Base-by-base conservation (phyloP, 2,329 filamentous ascomycete genomes). In the Epichloe uncinata region DNA sequence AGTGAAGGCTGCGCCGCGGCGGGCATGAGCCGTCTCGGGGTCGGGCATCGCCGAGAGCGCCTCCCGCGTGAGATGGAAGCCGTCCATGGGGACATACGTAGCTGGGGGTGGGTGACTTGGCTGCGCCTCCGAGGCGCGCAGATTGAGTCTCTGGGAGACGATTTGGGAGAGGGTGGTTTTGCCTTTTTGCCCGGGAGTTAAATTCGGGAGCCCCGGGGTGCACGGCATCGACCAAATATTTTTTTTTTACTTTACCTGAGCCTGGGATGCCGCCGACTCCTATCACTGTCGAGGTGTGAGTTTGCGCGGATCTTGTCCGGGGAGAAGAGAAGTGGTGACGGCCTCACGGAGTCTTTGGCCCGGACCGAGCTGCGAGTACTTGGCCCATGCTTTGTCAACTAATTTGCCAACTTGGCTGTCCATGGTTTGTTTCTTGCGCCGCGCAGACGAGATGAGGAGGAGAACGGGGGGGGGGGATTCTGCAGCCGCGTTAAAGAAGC, bases 1-100 rank as follows among this genome's bases (percentile, higher is more conserved):
- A n/a, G 93, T 98, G 69, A 95, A 97, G 13, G 85, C 87, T 34
- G 93, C 93, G 18, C 93, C 93, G 56, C 93, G 81, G 3, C 90
- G 83, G 37, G 83, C 85, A 60, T 88, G 84, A 0, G 91, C 91
- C 4, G 75, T 75, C 0, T 61, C 69, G 0, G 91, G 85, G 62
- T 96, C 82, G 1, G 88, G 82, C 78, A 97, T 84, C 36, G 84
- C 80, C 37, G 83, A 82, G 3, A 98, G 82, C 57, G 90, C 82
- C 13, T 82, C 81, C 30, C 90, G 85, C 6, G 90, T 87, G 43
- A 93, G 75, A 67, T 97, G 93, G 71, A 89, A 98, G 57, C 93
- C 93, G 65, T 98, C 93, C 87, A 97, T 95, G 40, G 93, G 88
- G 42, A 97, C 74, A 63, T 84, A 85, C 35, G 78, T 79, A 9